Evolutionary conservation across 202 grass and related monocot genomes (phyloP).

Genomic region (Cymbopogon flexuosus): DNA sequence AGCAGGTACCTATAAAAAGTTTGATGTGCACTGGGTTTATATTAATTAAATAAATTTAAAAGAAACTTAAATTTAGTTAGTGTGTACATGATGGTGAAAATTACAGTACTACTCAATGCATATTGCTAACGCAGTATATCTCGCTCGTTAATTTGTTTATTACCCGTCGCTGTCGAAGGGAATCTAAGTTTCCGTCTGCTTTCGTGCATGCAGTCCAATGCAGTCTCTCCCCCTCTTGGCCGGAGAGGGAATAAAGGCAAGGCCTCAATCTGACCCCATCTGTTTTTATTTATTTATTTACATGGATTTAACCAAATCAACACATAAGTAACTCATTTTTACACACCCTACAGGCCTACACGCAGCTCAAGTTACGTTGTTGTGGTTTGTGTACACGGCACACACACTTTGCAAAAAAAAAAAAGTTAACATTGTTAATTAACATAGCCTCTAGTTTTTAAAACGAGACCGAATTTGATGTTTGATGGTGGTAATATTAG

Average conservation of each 20-base stretch:
- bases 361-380: neutral
- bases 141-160: slow-evolving; percentile 37
- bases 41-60: too few relatives aligned
- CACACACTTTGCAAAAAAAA: too few relatives aligned
- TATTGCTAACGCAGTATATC: neutral
- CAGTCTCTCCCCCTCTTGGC: slow-evolving; percentile 26
- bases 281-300: slow-evolving; percentile 37
- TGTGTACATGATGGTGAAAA: neutral
- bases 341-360: too few relatives aligned
- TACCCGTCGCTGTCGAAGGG: slow-evolving; percentile 57
- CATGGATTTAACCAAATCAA: slow-evolving; percentile 6
- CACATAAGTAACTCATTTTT: neutral
- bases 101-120: neutral
- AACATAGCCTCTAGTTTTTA: too few relatives aligned
- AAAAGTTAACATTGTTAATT: too few relatives aligned
- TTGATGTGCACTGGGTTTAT: too few relatives aligned
- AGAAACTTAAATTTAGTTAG: too few relatives aligned
- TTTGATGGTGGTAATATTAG: too few relatives aligned
- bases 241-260: slow-evolving; percentile 66
- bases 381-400: neutral
- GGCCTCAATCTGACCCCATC: slow-evolving; percentile 33
- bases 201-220: slow-evolving; percentile 50
- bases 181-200: slow-evolving; percentile 86
- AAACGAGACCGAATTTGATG: too few relatives aligned
- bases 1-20: too few relatives aligned